phyloP scores from a whole-genome alignment of 331 rosid genomes.

The Quercus tomentella region DNA sequence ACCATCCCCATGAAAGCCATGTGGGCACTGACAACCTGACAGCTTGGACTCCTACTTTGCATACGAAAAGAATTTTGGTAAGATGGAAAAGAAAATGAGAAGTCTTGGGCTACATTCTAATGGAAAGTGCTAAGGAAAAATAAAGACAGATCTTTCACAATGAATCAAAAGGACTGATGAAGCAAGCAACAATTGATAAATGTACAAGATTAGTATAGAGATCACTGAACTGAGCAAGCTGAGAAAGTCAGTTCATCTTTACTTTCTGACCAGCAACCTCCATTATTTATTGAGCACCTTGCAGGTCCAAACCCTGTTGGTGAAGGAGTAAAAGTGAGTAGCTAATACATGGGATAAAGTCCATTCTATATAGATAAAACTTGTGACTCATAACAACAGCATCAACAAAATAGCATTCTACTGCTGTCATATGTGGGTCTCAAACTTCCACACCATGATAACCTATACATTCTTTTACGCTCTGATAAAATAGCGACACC shows the following conservation, averaged over 20 bases:
- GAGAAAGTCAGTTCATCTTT: conserved; percentile 45
- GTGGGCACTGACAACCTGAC: conserved; percentile 74
- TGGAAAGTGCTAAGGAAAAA: not conserved
- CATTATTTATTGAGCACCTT: conserved; percentile 74
- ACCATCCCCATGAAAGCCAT: conserved; percentile 74
- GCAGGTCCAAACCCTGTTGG: conserved; percentile 89
- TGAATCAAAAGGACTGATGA: not conserved
- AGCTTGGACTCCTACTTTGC: conserved; percentile 48
- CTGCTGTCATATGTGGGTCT: not conserved
- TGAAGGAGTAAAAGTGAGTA: conserved; percentile 8
- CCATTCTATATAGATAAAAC: not conserved
- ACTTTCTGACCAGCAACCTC: conserved; percentile 88
- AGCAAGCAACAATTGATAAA: not conserved
- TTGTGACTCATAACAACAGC: not conserved
- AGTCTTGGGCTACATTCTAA: not conserved
- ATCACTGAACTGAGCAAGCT: conserved; percentile 94
- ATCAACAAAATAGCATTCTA: not conserved
- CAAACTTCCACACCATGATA: not conserved
- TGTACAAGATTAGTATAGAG: conserved; percentile 14
- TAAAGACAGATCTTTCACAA: not conserved
- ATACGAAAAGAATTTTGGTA: conserved; percentile 10
- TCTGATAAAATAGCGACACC: not conserved
- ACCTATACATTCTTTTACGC: not conserved
- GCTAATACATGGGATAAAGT: not conserved
- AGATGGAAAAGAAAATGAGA: conserved; percentile 11